Percentiles rank a stretch among this genome's conserved stretches.
phyloP scores from a whole-genome alignment of 306 rosid genomes.

The Gillenia trifoliata region DNA sequence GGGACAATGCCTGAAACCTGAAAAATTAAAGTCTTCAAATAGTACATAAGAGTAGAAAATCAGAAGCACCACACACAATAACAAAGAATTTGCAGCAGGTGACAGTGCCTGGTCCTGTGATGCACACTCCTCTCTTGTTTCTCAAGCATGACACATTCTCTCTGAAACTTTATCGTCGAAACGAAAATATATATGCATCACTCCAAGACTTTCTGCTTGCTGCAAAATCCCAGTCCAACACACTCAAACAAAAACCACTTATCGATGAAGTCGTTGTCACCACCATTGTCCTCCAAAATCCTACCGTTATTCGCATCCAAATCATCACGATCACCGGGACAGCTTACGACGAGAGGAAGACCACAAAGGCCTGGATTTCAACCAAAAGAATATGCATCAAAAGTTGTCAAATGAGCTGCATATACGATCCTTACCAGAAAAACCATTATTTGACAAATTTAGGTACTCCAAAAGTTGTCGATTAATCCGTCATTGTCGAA shows the following conservation, averaged over 20 bases:
- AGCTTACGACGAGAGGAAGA: conserved; percentile 28
- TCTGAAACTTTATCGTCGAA: conserved; percentile 24
- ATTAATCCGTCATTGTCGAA: too few relatives aligned
- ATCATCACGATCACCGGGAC: conserved; percentile 11
- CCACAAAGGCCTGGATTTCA: conserved; percentile 41
- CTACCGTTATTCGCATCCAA: too few relatives aligned
- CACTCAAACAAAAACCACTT: conserved; percentile 39
- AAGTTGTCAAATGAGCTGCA: conserved; percentile 30
- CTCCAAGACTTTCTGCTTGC: conserved; percentile 36
- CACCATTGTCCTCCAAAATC: neutral
- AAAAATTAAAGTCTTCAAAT: neutral
- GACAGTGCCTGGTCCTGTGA: neutral
- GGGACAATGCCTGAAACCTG: too few relatives aligned
- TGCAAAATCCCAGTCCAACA: conserved; percentile 49
- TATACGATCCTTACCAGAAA: conserved; percentile 32
- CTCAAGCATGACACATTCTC: neutral
- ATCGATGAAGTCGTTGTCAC: conserved; percentile 18
- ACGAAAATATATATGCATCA: conserved; percentile 25
- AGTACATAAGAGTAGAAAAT: neutral
- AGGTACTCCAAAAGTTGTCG: conserved; percentile 19
- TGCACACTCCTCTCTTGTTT: neutral
- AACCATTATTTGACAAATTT: conserved; percentile 32
- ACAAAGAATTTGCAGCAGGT: neutral
- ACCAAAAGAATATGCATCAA: conserved; percentile 22
- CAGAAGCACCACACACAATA: neutral